Conservation (phyloP, 2,329 filamentous ascomycete species). For the Dactylella cylindrospora region DNA sequence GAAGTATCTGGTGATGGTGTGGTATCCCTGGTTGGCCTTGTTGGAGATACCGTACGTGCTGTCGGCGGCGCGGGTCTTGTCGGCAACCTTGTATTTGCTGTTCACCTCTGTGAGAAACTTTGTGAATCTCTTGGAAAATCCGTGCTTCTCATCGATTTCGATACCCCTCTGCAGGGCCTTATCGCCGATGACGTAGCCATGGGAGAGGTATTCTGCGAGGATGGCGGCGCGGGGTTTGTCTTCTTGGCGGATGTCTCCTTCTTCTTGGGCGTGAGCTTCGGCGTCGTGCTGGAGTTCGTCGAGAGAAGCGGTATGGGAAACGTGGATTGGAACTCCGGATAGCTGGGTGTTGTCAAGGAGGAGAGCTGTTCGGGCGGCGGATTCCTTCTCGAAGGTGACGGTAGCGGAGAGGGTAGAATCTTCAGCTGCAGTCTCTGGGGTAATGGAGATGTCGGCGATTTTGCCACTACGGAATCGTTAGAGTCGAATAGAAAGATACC, state of each 20-base stretch:
- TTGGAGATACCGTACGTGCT: constrained; percentile 77
- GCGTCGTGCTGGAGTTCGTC: constrained; percentile 61
- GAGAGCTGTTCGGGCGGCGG: constrained; percentile 92
- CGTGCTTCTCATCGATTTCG: constrained; percentile 84
- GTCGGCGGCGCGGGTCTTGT: constrained; percentile 81
- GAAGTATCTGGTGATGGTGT: constrained; percentile 75
- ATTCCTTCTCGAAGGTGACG: constrained; percentile 96
- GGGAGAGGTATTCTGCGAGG: constrained; percentile 91
- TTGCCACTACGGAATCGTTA: constrained; percentile 67
- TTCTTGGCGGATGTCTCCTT: constrained; percentile 80
- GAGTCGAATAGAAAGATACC: constrained; percentile 5
- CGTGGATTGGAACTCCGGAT: constrained; percentile 72
- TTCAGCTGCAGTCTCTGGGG: constrained; percentile 58
- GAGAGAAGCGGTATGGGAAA: constrained; percentile 69
- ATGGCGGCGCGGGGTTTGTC: constrained; percentile 95
- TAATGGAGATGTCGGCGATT: constrained; percentile 79
- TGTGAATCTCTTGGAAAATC: constrained; percentile 78
- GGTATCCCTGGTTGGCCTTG: constrained; percentile 60
- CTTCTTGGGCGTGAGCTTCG: constrained; percentile 58
- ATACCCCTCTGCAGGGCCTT: constrained; percentile 57
- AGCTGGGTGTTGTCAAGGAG: constrained; percentile 97
- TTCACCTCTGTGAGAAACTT: constrained; percentile 66
- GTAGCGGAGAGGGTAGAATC: constrained; percentile 76
- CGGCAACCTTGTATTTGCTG: constrained; percentile 79
- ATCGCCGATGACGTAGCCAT: constrained; percentile 83